Evolutionary conservation across 805 yeast species (phyloP), one percentile per base, ranked within the genome.

Genomic region (Nakazawaea ernobii): DNA sequence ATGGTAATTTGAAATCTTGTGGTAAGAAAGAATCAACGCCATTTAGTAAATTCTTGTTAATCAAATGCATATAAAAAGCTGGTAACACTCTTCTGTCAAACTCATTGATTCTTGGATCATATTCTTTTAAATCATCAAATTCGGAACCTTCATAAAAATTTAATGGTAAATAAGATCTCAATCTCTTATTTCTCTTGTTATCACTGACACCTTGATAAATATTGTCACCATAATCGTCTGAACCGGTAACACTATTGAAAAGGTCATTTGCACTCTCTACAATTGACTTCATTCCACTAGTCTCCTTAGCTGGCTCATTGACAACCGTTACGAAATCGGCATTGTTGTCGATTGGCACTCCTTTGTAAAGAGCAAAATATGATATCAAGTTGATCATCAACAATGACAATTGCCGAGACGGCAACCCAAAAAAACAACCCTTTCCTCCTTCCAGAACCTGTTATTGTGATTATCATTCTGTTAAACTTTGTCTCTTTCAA

Each of bases 81-180:
- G 50, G 50, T 27, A 48, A 39, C 15, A 48, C 29, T 28, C 50
- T 42, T 39, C 47, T 37, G 29, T 48, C 50, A 33, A 48, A 48
- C 17, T 43, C 37, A 3, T 7, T 14, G 6, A 48, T 8, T 6
- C 39, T 35, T 20, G 43, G 33, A 5, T 42, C 35, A 2, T 8
- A 8, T 10, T 32, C 38, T 32, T 36, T 41, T 29, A 46, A 36
- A 4, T 28, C 26, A 6, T 39, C 43, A 15, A 45, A 45, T 15
- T 24, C 43, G 4, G 32, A 36, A 15, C 28, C 35, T 8, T 29
- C 24, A 30, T 46, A 46, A 35, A 15, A 47, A 27, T 27, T 24
- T 26, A 11, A 30, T 6, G 45, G 42, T 14, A 48, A 35, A 33
- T 24, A 48, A 28, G 46, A 30, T 24, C 39, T 39, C 27, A 48